phyloP scores from a whole-genome alignment of 2,329 filamentous ascomycete genomes.

The Aspergillus ochraceus region DNA sequence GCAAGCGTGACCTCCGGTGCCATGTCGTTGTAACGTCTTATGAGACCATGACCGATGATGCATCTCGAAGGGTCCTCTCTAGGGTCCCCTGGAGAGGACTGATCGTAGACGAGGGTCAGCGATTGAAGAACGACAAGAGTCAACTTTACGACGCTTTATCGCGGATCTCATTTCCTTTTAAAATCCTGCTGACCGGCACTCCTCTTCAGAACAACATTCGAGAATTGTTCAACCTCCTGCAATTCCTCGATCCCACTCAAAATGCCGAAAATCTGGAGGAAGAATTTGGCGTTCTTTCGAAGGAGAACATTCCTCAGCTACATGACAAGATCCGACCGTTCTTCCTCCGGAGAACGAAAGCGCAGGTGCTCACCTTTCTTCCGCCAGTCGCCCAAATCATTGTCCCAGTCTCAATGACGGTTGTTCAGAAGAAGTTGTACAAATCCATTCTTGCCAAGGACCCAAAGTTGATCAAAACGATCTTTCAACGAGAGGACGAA shows the following conservation, averaged over 20 bases:
- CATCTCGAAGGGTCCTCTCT: slow-evolving; percentile 65
- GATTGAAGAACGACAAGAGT: slow-evolving; percentile 89
- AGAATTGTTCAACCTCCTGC: slow-evolving; percentile 93
- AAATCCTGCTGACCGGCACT: slow-evolving; percentile 81
- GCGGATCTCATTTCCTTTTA: slow-evolving; percentile 75
- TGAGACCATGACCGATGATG: slow-evolving; percentile 77
- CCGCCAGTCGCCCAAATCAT: slow-evolving; percentile 95
- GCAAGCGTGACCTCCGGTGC: slow-evolving; percentile 68
- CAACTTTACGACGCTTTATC: slow-evolving; percentile 74
- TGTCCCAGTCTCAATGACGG: slow-evolving; percentile 90
- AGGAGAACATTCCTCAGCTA: slow-evolving; percentile 76
- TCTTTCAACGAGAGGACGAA: slow-evolving; percentile 65
- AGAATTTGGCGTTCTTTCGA: slow-evolving; percentile 74
- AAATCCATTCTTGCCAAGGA: slow-evolving; percentile 92
- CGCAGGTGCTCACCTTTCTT: slow-evolving; percentile 84
- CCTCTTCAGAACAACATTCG: slow-evolving; percentile 82
- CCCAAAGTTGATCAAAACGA: slow-evolving; percentile 80
- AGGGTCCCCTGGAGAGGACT: slow-evolving; percentile 80
- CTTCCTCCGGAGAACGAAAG: slow-evolving; percentile 78
- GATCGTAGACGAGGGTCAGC: slow-evolving; percentile 92
- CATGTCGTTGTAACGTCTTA: slow-evolving; percentile 96
- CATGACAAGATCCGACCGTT: slow-evolving; percentile 78
- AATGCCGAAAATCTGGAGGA: slow-evolving; percentile 73
- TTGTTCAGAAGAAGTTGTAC: slow-evolving; percentile 90
- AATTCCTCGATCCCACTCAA: slow-evolving; percentile 77